phyloP scores from a whole-genome alignment of 768 basidiomycete species.

The Phlebiopsis flavidoalba region DNA sequence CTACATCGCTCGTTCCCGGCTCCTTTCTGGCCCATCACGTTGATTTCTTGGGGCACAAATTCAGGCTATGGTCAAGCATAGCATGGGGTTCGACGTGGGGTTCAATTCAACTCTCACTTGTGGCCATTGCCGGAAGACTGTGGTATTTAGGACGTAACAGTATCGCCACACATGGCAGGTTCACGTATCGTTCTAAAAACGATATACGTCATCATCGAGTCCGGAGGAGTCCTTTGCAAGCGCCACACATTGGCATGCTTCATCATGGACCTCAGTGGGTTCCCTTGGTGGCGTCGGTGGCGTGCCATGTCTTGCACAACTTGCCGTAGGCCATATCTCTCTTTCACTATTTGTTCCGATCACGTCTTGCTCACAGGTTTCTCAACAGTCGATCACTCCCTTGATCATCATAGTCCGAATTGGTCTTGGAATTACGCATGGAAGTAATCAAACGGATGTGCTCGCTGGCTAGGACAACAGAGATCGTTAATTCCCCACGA shows the following conservation, averaged over 20 bases:
- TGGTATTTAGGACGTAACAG: conserved; percentile 12
- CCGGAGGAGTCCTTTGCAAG: conserved; percentile 15
- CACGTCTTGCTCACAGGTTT: too few species aligned
- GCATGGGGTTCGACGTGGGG: conserved; percentile 19
- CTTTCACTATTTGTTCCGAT: too few species aligned
- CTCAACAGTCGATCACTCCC: too few species aligned
- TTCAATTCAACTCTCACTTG: conserved; percentile 19
- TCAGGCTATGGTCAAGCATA: neutral
- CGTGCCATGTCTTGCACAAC: neutral
- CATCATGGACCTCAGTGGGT: conserved; percentile 7
- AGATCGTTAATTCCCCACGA: too few species aligned
- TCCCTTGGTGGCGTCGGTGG: neutral
- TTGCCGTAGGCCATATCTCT: too few species aligned
- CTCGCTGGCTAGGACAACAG: too few species aligned
- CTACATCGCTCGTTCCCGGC: neutral
- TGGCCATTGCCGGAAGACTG: conserved; percentile 17
- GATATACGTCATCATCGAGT: conserved; percentile 19
- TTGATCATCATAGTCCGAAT: too few species aligned
- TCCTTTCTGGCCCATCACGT: neutral
- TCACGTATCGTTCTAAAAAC: conserved; percentile 9
- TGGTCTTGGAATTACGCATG: too few species aligned
- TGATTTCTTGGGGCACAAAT: neutral
- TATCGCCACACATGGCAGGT: neutral
- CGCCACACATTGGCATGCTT: conserved; percentile 14
- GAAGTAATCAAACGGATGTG: too few species aligned